Evolutionary conservation across 148 eudicot species (phyloP), one percentile per base, ranked within the genome.

Genomic region (Fagopyrum esculentum): DNA sequence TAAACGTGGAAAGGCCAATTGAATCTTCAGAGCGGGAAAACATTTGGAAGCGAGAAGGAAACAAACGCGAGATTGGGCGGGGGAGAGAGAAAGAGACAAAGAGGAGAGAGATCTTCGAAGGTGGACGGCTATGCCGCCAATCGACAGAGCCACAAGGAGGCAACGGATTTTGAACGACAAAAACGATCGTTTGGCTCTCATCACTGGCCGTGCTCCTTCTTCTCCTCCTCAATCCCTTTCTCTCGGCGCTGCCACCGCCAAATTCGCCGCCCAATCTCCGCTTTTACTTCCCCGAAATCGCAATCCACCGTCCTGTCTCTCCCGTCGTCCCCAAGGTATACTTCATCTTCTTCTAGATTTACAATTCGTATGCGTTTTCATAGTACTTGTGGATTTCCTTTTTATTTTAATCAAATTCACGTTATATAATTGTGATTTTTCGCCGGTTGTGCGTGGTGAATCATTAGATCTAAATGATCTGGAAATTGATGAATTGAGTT

Each of bases 41-140:
- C 59, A 22, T 22, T 30, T 59, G 30, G 45, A 40, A 66, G 17
- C 71, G 47, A 66, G 17, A 49, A 49, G 71, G 47, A 43, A 66
- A 43, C 71, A 66, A 66, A 57, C 35, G 71, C 71, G 22, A 43
- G 71, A 40, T 66, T 66, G 71, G 71, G 71, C 71, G 71, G 46
- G 46, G 47, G 47, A 43, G 70, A 15, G 46, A 64, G 46, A 64
- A 13, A 60, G 15, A 9, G 70, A 48, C 9, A 3, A 26, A 19
- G 63, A 19, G 35, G 63, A 19, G 35, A 29, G 35, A 57, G 63
- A 6, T 10, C 63, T 10, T 64, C 69, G 46, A 11, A 43, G 71
- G n/a, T 66, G 71, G 71, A 43, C 71, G 46, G 9, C 6, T 6
- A 66, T 66, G 71, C 16, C 71, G 71, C 35, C 46, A 9, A 43